phyloP scores from a whole-genome alignment of 139 green algal genomes.

The Chloropicon primus region DNA sequence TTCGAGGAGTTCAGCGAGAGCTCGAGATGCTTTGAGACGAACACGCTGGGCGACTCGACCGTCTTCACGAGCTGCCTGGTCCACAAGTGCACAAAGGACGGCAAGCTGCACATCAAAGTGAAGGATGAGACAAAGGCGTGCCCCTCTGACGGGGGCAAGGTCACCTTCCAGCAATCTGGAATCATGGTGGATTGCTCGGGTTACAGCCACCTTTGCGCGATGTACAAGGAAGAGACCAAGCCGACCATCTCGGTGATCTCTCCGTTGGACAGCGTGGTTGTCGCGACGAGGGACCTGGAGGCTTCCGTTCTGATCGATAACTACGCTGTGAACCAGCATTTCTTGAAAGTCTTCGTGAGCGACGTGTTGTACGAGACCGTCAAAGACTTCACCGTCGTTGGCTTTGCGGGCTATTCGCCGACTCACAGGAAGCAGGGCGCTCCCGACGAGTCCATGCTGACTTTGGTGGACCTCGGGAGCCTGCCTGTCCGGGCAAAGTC shows the following conservation, averaged over 20 bases:
- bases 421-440: neutral
- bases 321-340: neutral
- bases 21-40: neutral
- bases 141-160: slow-evolving; percentile 2
- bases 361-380: neutral
- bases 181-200: neutral
- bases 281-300: neutral
- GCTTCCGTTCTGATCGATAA: neutral
- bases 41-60: neutral
- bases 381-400: neutral
- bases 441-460: neutral
- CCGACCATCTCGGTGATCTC: neutral
- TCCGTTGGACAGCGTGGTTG: neutral
- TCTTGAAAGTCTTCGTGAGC: neutral
- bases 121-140: neutral
- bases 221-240: neutral
- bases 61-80: slow-evolving; percentile 1
- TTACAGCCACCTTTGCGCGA: neutral
- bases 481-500: neutral
- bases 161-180: slow-evolving; percentile 1
- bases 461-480: neutral
- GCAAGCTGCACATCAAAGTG: neutral
- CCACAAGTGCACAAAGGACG: neutral
- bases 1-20: neutral
- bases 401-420: neutral